Evolutionary conservation across 768 basidiomycete species (phyloP), one percentile per base, ranked within the genome.

Genomic region (Vararia minispora): DNA sequence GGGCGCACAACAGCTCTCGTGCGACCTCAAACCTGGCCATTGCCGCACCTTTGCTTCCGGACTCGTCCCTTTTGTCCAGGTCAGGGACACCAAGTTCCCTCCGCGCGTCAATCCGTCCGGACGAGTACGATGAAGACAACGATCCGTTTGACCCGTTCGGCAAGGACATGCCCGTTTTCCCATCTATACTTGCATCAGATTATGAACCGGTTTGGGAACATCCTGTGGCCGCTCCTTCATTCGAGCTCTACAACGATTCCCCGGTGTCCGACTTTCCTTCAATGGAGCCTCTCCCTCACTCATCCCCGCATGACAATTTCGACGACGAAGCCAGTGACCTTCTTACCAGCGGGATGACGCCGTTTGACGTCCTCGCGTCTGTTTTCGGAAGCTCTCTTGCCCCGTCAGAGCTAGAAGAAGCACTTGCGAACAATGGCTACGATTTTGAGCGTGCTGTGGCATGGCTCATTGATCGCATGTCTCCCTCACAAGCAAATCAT

Each of bases 401-500:
- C 0, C 80, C 89, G 3, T 81, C 81, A 3, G 90, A 97, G 54
- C 68, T 99, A 6, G 94, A 98, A 59, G 91, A 97, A 39, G 94
- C 94, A 0, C 70, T 99, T 2, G 74, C 77, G 6, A 69, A 74
- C 33, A 85, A 88, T 47, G 88, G 78, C 2, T 99, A 87, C 55
- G 94, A 99, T 50, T 97, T 99, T 56, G 95, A 99, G 52, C 72
- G 72, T 28, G 83, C 95, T 10, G 98, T 98, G 86, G 86, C 82
- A 1, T 89, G 84, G 77, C 74, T 99, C 28, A 72, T 98, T 32
- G 87, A 94, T 47, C 76, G 80, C 33, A 68, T 69, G 10, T 60
- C 70, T 24, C 74, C 73, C 24, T 59, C 62, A 6, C 65, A 72
- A 32, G 54, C 62, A 29, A 52, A 55, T 18, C 51, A 52, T 20